Evolutionary conservation across 2,329 filamentous ascomycete genomes (phyloP).

Genomic region (Beauveria scarabaeidicola): DNA sequence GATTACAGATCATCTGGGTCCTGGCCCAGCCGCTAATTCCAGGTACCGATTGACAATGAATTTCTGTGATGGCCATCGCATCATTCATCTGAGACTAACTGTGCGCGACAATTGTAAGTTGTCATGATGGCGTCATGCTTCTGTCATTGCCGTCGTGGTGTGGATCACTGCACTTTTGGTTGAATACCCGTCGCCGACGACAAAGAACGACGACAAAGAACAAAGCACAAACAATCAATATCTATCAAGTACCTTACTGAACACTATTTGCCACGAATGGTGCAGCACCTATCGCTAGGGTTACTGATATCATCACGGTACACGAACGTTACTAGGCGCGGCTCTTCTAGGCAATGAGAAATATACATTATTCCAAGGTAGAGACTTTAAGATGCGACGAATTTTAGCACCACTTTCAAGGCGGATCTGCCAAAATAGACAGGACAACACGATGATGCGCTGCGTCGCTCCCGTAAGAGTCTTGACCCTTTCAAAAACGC

Average conservation of each 20-base stretch:
- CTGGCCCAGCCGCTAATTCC: too few species aligned
- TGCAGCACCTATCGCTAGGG: not conserved
- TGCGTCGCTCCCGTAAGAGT: not conserved
- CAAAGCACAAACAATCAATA: too few species aligned
- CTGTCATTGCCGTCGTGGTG: not conserved
- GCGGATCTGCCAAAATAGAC: not conserved
- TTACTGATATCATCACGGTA: not conserved
- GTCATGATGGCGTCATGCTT: not conserved
- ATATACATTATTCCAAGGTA: not conserved
- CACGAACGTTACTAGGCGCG: not conserved
- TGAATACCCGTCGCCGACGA: not conserved
- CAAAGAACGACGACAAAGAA: not conserved
- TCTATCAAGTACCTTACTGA: too few species aligned
- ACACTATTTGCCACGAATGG: too few species aligned
- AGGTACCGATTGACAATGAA: too few species aligned
- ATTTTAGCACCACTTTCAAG: not conserved
- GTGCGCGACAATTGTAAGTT: not conserved
- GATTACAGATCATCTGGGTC: too few species aligned
- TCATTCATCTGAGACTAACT: not conserved
- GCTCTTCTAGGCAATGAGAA: not conserved
- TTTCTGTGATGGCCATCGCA: not conserved
- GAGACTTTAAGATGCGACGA: not conserved
- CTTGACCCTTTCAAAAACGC: not conserved
- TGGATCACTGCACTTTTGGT: not conserved
- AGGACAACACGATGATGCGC: not conserved